Evolutionary conservation across 257 asterid species (phyloP), one percentile per base, ranked within the genome.

Genomic region (Lycium ferocissimum): DNA sequence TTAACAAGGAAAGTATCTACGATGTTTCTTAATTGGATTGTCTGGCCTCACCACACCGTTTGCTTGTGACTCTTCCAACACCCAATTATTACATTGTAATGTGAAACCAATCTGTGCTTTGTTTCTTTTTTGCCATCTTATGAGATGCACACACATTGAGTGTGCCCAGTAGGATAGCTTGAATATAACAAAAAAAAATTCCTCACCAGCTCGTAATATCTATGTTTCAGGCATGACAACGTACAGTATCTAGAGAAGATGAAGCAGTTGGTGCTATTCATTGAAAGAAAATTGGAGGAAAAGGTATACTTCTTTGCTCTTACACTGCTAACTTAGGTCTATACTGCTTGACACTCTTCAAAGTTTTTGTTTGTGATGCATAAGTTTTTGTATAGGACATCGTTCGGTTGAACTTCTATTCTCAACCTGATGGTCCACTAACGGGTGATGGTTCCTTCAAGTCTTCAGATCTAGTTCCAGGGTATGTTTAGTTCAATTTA

Each of bases 381-480:
- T 79, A 37, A 37, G 70, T 87, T 84, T 45, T 13, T 66, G 56
- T 81, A 53, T 83, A 96, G 98, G 98, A 96, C 61, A 86, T 88
- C 40, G 80, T 96, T 81, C 91, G 87, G 75, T 90, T 96, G 91
- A 94, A 93, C 90, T 96, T 96, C 86, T 96, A 92, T 89, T 12
- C 92, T 82, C 96, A 94, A 88, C 99, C 99, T 85, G 99, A 96
- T 94, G 98, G 98, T 85, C 98, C 98, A 9, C 88, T 95, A 81
- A 91, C 73, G 82, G 98, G 95, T 54, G 90, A 90, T 84, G 86
- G 95, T 85, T 91, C 89, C 91, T 95, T 96, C 86, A 92, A 85
- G 80, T 94, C 98, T 85, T 96, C 98, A 35, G 90, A 85, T 66
- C 90, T 96, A 85, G 80, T 93, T 90, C 98, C 97, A 83, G 99